These are phyloP conservation scores for Lotus japonicus DNA, from an alignment of 306 rosid species.

Conservation along the genomic window DNA sequence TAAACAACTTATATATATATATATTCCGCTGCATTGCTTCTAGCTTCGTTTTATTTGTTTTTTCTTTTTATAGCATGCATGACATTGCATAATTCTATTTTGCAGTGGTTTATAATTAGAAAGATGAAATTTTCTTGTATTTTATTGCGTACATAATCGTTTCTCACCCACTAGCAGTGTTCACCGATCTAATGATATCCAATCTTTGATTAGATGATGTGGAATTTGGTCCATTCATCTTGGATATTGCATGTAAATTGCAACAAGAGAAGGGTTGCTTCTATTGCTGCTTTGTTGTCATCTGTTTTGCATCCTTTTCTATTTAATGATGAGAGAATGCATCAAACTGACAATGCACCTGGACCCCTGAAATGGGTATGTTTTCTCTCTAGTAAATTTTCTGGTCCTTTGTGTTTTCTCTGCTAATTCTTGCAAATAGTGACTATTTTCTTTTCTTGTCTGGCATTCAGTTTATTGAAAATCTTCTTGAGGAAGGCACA, in stretches of 20 bases:
- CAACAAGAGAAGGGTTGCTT: constrained; percentile 90
- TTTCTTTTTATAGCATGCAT: background rate
- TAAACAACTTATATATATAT: background rate
- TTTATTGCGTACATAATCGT: background rate
- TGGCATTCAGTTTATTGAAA: constrained; percentile 56
- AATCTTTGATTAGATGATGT: constrained; percentile 58
- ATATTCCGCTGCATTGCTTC: background rate
- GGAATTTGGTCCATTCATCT: constrained; percentile 89
- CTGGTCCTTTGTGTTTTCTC: constrained; percentile 3
- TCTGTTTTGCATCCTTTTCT: constrained; percentile 80
- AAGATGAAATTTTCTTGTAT: constrained; percentile 5
- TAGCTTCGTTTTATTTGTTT: background rate
- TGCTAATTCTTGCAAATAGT: background rate
- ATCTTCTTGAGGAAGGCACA: constrained; percentile 83
- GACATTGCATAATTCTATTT: constrained; percentile 4
- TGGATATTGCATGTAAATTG: constrained; percentile 91
- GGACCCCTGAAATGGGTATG: constrained; percentile 98
- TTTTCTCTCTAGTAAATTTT: constrained; percentile 21
- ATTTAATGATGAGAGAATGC: constrained; percentile 77
- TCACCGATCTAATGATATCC: constrained; percentile 17
- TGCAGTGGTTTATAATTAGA: constrained; percentile 3
- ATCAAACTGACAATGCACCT: constrained; percentile 45
- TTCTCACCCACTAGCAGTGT: background rate
- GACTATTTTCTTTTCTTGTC: constrained; percentile 17
- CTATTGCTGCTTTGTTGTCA: constrained; percentile 90